A percentile compares a stretch with the other conserved stretches of the same genome.
Evolutionary conservation across 225 moss, liverwort and hornwort species (phyloP).

Genomic region (Bryoerythrophyllum caledonicum): DNA sequence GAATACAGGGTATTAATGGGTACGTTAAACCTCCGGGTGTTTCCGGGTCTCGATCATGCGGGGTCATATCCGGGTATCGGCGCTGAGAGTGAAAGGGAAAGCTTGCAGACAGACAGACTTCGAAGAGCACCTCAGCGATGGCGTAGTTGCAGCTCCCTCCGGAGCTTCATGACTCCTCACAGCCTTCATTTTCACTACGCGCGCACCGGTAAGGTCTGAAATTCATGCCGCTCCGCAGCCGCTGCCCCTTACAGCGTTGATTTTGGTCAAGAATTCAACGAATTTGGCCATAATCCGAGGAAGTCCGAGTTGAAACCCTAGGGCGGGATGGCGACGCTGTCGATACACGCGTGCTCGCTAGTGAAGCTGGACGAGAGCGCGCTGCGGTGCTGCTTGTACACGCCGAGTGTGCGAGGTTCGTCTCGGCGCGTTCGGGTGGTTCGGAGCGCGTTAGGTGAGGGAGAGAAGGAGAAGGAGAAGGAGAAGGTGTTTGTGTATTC

Average conservation of each 20-base stretch:
- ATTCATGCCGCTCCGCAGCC: neutral
- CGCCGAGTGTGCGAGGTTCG: no score
- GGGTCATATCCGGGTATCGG: neutral
- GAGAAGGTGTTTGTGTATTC: slow-evolving; percentile 35
- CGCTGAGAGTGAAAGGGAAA: neutral
- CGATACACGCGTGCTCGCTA: slow-evolving; percentile 37
- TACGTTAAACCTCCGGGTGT: no score
- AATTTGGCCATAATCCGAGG: neutral
- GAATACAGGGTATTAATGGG: no score
- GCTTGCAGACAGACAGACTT: neutral
- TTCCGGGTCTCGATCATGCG: no score
- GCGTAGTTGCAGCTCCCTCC: neutral
- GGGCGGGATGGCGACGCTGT: slow-evolving; percentile 39
- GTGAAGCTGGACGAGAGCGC: slow-evolving; percentile 16
- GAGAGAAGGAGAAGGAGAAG: slow-evolving; percentile 5
- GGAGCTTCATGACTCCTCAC: slow-evolving; percentile 19
- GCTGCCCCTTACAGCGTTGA: neutral
- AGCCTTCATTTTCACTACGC: neutral
- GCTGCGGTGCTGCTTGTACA: no score
- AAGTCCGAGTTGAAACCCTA: slow-evolving; percentile 45
- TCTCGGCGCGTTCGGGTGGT: slow-evolving; percentile 9
- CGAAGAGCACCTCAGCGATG: no score
- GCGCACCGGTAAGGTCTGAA: neutral
- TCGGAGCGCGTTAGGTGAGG: slow-evolving; percentile 17
- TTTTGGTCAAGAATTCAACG: slow-evolving; percentile 21